phyloP scores from a whole-genome alignment of 2,329 filamentous ascomycete genomes.

The Aspergillus sp. region DNA sequence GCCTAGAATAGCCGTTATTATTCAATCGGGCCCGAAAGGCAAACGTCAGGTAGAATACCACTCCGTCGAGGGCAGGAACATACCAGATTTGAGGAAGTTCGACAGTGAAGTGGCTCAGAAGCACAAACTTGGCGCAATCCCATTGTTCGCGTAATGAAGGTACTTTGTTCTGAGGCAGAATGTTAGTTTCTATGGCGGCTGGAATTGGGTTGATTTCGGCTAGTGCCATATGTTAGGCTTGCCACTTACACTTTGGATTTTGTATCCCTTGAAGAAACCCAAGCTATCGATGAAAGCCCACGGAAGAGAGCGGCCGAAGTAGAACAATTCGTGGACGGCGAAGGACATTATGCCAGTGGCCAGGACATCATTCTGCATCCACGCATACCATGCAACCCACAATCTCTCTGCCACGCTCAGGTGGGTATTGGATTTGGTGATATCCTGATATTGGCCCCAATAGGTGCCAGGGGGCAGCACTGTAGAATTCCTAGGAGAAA shows the following conservation, averaged over 20 bases:
- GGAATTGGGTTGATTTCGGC: slow-evolving; percentile 4
- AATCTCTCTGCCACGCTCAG: slow-evolving; percentile 80
- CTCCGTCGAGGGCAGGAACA: slow-evolving; percentile 11
- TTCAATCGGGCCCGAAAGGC: slow-evolving; percentile 3
- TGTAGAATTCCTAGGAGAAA: slow-evolving; percentile 40
- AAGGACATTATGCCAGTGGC: slow-evolving; percentile 98
- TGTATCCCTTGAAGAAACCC: slow-evolving; percentile 83
- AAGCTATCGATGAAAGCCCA: slow-evolving; percentile 89
- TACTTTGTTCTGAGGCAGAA: slow-evolving; percentile 59
- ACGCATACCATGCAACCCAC: slow-evolving; percentile 95
- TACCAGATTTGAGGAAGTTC: slow-evolving; percentile 95
- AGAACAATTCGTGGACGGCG: slow-evolving; percentile 83
- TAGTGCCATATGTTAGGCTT: slow-evolving; percentile 6
- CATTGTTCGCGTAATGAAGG: slow-evolving; percentile 87
- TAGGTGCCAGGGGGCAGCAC: slow-evolving; percentile 47
- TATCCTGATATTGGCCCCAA: slow-evolving; percentile 58
- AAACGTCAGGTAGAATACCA: slow-evolving; percentile 2
- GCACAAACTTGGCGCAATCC: slow-evolving; percentile 85
- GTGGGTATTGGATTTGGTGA: slow-evolving; percentile 67
- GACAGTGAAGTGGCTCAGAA: slow-evolving; percentile 93
- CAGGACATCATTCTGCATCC: slow-evolving; percentile 94
- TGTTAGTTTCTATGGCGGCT: not conserved
- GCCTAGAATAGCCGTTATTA: slow-evolving; percentile 31
- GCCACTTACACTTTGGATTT: slow-evolving; percentile 71
- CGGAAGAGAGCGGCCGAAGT: slow-evolving; percentile 84